Evolutionary conservation across 1,139 yeast species (phyloP).

Genomic region (Diutina pseudorugosa): DNA sequence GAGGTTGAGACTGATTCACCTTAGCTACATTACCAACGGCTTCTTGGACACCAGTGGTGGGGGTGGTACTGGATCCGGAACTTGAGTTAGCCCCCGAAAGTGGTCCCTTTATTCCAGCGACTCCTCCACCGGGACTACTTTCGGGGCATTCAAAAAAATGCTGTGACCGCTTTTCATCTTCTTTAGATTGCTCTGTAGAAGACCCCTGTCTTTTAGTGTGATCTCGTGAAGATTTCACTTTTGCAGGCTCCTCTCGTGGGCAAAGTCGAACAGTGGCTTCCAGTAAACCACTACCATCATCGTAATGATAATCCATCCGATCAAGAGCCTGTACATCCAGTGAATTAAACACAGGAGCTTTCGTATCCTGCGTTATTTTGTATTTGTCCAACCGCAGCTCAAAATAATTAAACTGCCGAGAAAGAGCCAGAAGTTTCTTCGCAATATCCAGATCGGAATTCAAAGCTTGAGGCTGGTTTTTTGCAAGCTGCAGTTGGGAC

Average conservation of each 20-base stretch:
- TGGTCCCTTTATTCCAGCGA: not conserved
- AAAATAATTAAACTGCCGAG: not conserved
- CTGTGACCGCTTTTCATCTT: not conserved
- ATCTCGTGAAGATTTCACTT: not conserved
- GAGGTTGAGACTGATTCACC: not conserved
- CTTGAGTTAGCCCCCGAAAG: not conserved
- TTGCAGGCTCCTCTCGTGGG: not conserved
- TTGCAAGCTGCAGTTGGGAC: not conserved
- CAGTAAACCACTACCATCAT: not conserved
- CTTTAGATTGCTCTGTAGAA: not conserved
- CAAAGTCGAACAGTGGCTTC: not conserved
- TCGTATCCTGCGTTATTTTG: not conserved
- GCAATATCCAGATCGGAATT: not conserved
- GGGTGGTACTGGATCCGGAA: not conserved
- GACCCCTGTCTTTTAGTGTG: not conserved
- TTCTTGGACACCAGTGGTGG: not conserved
- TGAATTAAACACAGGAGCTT: not conserved
- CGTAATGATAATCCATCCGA: not conserved
- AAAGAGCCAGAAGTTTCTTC: not conserved
- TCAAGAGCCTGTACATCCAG: not conserved
- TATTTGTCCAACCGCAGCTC: not conserved
- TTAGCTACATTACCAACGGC: not conserved
- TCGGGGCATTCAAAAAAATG: slow-evolving; percentile 3
- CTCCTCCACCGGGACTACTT: not conserved
- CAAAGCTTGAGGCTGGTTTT: not conserved